Evolutionary conservation across 345 rosid genomes (phyloP).

Genomic region (Gynandropsis gynandra): DNA sequence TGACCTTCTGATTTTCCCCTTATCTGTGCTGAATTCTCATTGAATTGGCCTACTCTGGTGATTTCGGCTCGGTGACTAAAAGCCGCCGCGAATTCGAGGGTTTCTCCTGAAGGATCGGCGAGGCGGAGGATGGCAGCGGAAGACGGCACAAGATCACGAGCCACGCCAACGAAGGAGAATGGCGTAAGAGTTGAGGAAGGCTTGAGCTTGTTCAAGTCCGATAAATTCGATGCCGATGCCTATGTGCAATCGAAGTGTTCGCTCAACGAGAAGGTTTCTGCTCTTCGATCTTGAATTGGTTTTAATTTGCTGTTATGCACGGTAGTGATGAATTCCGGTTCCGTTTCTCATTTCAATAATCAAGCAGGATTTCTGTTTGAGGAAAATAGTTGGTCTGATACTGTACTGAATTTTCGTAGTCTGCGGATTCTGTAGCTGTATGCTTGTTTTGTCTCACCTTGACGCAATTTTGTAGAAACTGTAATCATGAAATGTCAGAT

Average conservation of each 20-base stretch:
- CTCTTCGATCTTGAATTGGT: background rate
- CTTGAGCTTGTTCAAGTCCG: slow-evolving; percentile 76
- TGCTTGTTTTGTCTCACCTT: background rate
- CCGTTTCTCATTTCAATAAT: too few relatives aligned
- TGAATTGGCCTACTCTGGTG: background rate
- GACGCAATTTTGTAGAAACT: background rate
- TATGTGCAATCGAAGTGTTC: slow-evolving; percentile 93
- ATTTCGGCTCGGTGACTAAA: slow-evolving; percentile 11
- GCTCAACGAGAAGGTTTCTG: slow-evolving; percentile 80
- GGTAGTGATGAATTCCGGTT: background rate
- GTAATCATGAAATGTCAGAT: background rate
- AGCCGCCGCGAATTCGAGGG: slow-evolving; percentile 14
- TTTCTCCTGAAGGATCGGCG: background rate
- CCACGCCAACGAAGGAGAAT: slow-evolving; percentile 59
- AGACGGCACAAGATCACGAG: slow-evolving; percentile 61
- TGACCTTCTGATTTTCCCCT: slow-evolving; percentile 8
- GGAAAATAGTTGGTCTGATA: background rate
- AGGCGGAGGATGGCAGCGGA: slow-evolving; percentile 43
- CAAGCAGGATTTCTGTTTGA: too few relatives aligned
- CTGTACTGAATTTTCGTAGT: background rate
- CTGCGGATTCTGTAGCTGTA: background rate
- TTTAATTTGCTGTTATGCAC: background rate
- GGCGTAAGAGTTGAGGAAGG: slow-evolving; percentile 81
- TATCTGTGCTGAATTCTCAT: slow-evolving; percentile 18
- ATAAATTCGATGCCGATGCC: slow-evolving; percentile 82